A percentile compares a stretch with the other conserved stretches of the same genome.
phyloP scores from a whole-genome alignment of 2,329 filamentous ascomycete genomes.

The Epichloe amarillans region DNA sequence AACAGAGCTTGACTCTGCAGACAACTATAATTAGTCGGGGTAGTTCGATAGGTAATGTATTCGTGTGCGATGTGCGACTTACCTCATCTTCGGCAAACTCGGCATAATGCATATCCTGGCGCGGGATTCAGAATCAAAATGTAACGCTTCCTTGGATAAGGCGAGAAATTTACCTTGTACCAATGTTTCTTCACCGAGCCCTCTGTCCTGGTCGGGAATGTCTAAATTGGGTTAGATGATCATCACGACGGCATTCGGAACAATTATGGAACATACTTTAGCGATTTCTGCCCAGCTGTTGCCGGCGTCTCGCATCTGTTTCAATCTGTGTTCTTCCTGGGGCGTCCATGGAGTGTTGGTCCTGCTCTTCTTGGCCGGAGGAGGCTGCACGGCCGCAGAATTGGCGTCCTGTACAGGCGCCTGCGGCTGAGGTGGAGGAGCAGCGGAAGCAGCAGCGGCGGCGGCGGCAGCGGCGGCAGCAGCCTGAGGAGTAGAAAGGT shows the following conservation, averaged over 20 bases:
- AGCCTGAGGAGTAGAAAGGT: slow-evolving; percentile 18
- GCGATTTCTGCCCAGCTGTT: slow-evolving; percentile 97
- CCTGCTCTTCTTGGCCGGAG: slow-evolving; percentile 74
- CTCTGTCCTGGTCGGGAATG: slow-evolving; percentile 85
- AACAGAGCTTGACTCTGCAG: slow-evolving; percentile 62
- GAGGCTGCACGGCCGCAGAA: slow-evolving; percentile 24
- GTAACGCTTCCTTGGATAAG: background rate
- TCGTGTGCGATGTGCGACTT: slow-evolving; percentile 12
- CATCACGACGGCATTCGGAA: background rate
- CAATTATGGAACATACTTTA: slow-evolving; percentile 56
- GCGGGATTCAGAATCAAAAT: background rate
- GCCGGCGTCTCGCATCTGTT: slow-evolving; percentile 85
- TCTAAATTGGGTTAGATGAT: slow-evolving; percentile 33
- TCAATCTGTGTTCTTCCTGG: slow-evolving; percentile 80
- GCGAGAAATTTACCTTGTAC: slow-evolving; percentile 67
- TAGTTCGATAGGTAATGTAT: background rate
- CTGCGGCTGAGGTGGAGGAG: slow-evolving; percentile 15
- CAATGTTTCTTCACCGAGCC: slow-evolving; percentile 99
- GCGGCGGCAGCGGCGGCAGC: background rate
- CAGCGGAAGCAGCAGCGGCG: background rate
- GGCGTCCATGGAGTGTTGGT: slow-evolving; percentile 99
- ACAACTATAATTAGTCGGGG: slow-evolving; percentile 6
- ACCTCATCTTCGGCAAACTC: slow-evolving; percentile 98
- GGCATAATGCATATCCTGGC: slow-evolving; percentile 94
- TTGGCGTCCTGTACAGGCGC: slow-evolving; percentile 18